Percentiles rank a stretch among this genome's conserved stretches.
phyloP scores from a whole-genome alignment of 805 yeast species.

The Yarrowia bubula region DNA sequence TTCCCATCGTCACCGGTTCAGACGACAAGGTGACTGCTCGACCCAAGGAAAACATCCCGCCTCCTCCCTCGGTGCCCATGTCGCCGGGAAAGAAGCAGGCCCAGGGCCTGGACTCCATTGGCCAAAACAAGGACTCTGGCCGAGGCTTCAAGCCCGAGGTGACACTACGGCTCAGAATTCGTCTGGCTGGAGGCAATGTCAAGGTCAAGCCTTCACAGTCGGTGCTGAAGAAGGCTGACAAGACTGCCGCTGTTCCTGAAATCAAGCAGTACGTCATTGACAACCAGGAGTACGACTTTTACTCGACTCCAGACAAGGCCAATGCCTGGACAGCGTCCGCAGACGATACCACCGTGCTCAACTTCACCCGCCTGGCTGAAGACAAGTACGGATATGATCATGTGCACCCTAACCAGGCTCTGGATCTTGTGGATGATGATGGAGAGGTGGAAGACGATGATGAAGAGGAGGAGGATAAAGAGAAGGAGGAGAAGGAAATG shows the following conservation, averaged over 20 bases:
- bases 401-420: constrained; percentile 58
- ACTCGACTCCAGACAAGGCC: constrained; percentile 22
- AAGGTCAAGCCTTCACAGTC: constrained; percentile 11
- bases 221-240: constrained; percentile 8
- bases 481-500: constrained; percentile 34
- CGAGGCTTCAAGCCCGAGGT: constrained; percentile 17
- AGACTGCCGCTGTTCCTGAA: neutral
- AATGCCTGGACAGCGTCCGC: constrained; percentile 23
- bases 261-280: constrained; percentile 22
- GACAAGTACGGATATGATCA: constrained; percentile 79
- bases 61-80: constrained; percentile 24
- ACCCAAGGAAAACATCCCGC: constrained; percentile 2
- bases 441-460: constrained; percentile 43
- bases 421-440: constrained; percentile 49
- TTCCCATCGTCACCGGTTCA: constrained; percentile 15
- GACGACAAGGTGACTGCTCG: constrained; percentile 11
- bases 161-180: constrained; percentile 6
- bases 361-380: constrained; percentile 71
- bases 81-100: constrained; percentile 22
- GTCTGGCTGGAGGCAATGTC: constrained; percentile 21
- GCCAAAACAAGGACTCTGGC: constrained; percentile 19
- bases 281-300: constrained; percentile 21
- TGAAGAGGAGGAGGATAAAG: constrained; percentile 35
- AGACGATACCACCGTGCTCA: constrained; percentile 47
- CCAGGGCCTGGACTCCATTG: constrained; percentile 22